Base-by-base conservation (phyloP, 163 green algal species). In the Chlamydomonas reinhardtii region DNA sequence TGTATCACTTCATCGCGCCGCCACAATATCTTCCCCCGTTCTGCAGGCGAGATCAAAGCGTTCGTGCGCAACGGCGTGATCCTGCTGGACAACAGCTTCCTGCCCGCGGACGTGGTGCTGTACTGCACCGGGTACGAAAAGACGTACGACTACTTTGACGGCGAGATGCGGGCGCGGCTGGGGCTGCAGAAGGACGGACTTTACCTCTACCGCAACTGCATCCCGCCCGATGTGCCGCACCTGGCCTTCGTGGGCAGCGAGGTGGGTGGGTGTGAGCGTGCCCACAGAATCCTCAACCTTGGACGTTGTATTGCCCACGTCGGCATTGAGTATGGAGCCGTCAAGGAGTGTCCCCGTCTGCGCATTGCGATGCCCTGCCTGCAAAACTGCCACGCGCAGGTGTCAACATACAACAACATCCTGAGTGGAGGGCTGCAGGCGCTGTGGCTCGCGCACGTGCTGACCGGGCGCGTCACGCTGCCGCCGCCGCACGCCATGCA, bases 131-230 rank as follows among this genome's bases (percentile, higher is more conserved):
- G 72, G 15, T 88, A 90, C 70, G 27, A 29, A 35, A 77, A 82
- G 52, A 43, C 32, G 5, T 88, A 88, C 35, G 56, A 84, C 12
- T 90, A 71, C 52, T 54, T 91, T n/a, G 76, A 87, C 6, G 65
- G n/a, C 11, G 56, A 34, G 2, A 35, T 74, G 31, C 68, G 22
- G 24, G 24, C 69, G 20, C 68, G 68, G 64, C 83, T 91, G 32
- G 83, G 72, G 32, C 15, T 91, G n/a, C 88, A 90, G 25, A 88
- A 89, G 79, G 89, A 92, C 66, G 89, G 89, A 17, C 71, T 92
- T 68, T 88, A 85, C 39, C 82, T 92, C 15, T 92, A 89, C 75
- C 89, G 89, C 80, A 71, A 89, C 84, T 76, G 86, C 22, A 34
- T 90, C 34, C 48, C 73, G 34, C 84, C 74, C 6, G 17, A 11